These are phyloP conservation scores for Auricularia cornea DNA, from an alignment of 768 basidiomycete species.

Conservation along the genomic window DNA sequence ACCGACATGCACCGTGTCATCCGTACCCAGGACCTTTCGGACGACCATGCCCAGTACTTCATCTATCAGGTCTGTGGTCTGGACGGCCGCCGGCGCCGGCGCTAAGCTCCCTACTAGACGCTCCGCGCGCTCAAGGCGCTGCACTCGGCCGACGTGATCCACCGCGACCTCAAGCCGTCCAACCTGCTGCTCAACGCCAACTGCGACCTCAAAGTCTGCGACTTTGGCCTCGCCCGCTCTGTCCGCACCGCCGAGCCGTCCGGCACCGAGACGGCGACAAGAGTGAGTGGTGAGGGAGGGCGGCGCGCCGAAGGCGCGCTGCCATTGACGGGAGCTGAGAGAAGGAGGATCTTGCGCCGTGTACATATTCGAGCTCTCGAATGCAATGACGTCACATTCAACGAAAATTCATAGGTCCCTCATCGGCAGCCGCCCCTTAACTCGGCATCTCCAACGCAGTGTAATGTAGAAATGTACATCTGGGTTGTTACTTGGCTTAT, in stretches of 20 bases:
- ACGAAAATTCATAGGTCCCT: too few species aligned
- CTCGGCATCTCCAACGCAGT: too few species aligned
- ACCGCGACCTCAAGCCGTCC: conserved; percentile 76
- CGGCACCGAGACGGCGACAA: conserved; percentile 76
- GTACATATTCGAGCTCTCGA: too few species aligned
- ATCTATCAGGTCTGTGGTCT: conserved; percentile 75
- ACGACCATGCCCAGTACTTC: conserved; percentile 93
- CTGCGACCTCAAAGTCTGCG: conserved; percentile 83
- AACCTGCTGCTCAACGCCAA: conserved; percentile 85
- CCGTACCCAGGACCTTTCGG: conserved; percentile 87
- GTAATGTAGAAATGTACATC: too few species aligned
- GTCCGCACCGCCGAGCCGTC: conserved; percentile 44
- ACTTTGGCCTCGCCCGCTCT: conserved; percentile 76
- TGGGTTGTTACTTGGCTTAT: too few species aligned
- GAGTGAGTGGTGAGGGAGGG: conserved; percentile 73
- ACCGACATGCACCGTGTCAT: conserved; percentile 96
- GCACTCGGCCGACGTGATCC: conserved; percentile 76
- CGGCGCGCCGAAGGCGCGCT: too few species aligned
- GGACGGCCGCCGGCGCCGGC: conserved; percentile 42
- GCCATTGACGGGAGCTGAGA: too few species aligned
- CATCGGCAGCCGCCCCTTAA: too few species aligned
- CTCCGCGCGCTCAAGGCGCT: conserved; percentile 84
- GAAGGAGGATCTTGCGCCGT: too few species aligned
- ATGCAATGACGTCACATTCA: too few species aligned
- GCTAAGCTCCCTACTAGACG: conserved; percentile 43